Conservation (phyloP, 768 basidiomycete genomes). For the Auricularia sp. region DNA sequence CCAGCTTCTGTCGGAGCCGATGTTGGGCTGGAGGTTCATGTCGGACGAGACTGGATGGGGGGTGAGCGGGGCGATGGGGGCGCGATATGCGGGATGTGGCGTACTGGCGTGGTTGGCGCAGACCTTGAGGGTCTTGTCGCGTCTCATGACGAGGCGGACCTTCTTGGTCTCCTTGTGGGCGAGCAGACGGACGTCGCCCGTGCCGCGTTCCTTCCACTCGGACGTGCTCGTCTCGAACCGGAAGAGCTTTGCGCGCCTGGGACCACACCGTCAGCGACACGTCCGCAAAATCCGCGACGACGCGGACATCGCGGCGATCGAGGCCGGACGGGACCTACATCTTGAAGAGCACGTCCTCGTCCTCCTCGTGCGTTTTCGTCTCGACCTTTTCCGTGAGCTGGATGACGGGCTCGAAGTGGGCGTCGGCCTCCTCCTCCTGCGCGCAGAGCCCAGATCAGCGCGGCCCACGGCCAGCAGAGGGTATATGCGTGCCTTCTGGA, state of each 20-base stretch:
- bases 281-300: neutral
- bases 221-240: slow-evolving; percentile 67
- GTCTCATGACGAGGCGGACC: slow-evolving; percentile 94
- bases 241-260: slow-evolving; percentile 96
- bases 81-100: neutral
- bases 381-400: slow-evolving; percentile 93
- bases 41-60: slow-evolving; percentile 59
- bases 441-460: slow-evolving; percentile 1
- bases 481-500: neutral
- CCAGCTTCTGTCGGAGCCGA: slow-evolving; percentile 98
- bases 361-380: slow-evolving; percentile 90
- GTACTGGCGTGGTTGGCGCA: slow-evolving; percentile 95
- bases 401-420: slow-evolving; percentile 93
- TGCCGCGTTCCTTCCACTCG: slow-evolving; percentile 99
- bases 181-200: slow-evolving; percentile 89
- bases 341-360: slow-evolving; percentile 90
- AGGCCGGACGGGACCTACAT: slow-evolving; percentile 50
- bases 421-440: slow-evolving; percentile 71
- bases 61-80: neutral
- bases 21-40: slow-evolving; percentile 94
- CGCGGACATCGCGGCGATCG: slow-evolving; percentile 3
- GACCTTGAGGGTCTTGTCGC: slow-evolving; percentile 99
- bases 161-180: slow-evolving; percentile 84
- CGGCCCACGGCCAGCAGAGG: neutral
- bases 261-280: neutral